Percentiles rank a stretch among this genome's conserved stretches.
Conservation (phyloP, 2,329 filamentous ascomycete genomes). For the Ploettnerulaceae sp. region DNA sequence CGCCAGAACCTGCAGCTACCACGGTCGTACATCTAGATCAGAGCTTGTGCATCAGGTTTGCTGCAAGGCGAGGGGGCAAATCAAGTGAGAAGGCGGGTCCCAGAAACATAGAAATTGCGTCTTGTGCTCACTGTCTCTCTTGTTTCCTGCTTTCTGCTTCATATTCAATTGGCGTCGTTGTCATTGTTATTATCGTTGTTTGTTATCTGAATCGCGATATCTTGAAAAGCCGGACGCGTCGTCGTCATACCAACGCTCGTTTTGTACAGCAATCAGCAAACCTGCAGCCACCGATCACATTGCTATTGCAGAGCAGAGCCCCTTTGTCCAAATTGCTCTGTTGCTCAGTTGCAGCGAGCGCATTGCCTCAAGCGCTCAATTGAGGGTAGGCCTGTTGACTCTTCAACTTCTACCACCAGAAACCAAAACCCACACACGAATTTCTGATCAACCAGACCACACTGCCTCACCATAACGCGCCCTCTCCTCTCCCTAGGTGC, state of each 20-base stretch:
- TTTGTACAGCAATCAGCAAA: constrained; percentile 17
- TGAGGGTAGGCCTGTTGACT: constrained; percentile 13
- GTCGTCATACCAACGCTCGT: constrained; percentile 20
- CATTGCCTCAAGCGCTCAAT: constrained; percentile 15
- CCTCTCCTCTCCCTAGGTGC: constrained; percentile 25
- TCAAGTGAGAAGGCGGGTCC: constrained; percentile 21
- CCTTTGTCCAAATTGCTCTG: constrained; percentile 5
- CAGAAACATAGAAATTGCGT: constrained; percentile 16
- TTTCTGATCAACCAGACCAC: constrained; percentile 5
- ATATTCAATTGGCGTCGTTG: constrained; percentile 4
- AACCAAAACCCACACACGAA: too few species aligned
- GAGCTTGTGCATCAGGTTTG: constrained; percentile 21
- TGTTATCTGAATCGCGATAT: constrained; percentile 7
- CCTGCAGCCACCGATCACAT: too few species aligned
- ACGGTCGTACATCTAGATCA: constrained; percentile 28
- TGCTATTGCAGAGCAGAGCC: constrained; percentile 3
- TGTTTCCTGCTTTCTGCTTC: constrained; percentile 11
- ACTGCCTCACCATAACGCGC: constrained; percentile 17
- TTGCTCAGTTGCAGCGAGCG: neutral
- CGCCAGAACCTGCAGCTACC: constrained; percentile 31
- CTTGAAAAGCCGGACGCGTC: constrained; percentile 19
- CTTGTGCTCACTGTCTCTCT: constrained; percentile 11
- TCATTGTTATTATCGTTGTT: constrained; percentile 13
- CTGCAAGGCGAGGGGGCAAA: constrained; percentile 23
- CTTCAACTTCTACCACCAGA: constrained; percentile 9